Conservation (phyloP, 768 basidiomycete species). For the Termitomyces sp. region DNA sequence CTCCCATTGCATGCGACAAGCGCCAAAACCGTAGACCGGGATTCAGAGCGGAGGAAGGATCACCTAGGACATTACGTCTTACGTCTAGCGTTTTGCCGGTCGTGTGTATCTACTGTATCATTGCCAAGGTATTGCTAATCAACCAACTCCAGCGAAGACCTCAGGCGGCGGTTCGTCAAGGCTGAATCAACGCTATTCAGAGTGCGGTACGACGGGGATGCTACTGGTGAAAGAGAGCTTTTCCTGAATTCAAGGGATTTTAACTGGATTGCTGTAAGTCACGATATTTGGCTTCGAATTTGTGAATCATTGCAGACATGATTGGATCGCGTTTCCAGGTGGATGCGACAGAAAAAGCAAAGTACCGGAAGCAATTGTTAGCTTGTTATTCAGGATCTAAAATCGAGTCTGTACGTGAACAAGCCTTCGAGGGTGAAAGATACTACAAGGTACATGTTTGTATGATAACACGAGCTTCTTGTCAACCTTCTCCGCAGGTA, state of each 20-base stretch:
- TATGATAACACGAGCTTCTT: background rate
- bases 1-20: conserved; percentile 61
- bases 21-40: conserved; percentile 38
- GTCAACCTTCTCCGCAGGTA: conserved; percentile 46
- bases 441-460: conserved; percentile 66
- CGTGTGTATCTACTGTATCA: conserved; percentile 50
- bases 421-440: conserved; percentile 41
- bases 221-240: conserved; percentile 43
- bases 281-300: background rate
- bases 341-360: conserved; percentile 45
- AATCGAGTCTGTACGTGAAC: conserved; percentile 24
- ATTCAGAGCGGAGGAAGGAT: conserved; percentile 72
- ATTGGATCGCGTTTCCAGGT: conserved; percentile 32
- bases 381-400: conserved; percentile 37
- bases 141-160: conserved; percentile 63
- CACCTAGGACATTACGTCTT: conserved; percentile 92
- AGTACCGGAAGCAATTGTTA: conserved; percentile 40
- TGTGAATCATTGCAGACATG: background rate
- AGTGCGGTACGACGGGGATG: conserved; percentile 70
- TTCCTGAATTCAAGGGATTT: conserved; percentile 68
- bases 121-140: background rate
- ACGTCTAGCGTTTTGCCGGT: conserved; percentile 90
- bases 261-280: conserved; percentile 54
- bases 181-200: conserved; percentile 84
- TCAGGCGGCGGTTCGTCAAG: conserved; percentile 82